Conservation (phyloP, 129 eudicot genomes). For the Kitagawia praeruptora region DNA sequence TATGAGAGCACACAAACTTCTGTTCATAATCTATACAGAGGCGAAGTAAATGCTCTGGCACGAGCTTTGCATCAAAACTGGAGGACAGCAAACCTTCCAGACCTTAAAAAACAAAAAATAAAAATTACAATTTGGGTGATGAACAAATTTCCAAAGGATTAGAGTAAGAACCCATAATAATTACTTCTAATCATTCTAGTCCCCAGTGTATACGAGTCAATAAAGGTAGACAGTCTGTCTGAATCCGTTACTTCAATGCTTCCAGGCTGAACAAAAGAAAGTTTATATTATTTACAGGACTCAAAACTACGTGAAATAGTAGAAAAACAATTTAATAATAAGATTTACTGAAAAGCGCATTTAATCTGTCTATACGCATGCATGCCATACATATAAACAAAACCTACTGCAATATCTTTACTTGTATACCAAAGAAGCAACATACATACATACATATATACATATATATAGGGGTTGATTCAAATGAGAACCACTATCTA, state of each 20-base stretch:
- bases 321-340: background rate
- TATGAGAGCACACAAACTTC: conserved; percentile 22
- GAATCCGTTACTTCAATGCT: conserved; percentile 42
- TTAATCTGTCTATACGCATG: background rate
- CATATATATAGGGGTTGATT: too few relatives aligned
- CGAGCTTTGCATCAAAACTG: conserved; percentile 55
- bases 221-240: conserved; percentile 49
- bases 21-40: conserved; percentile 76
- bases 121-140: conserved; percentile 1
- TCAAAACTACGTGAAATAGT: background rate
- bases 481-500: too few relatives aligned
- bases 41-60: conserved; percentile 77
- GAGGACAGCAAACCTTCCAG: conserved; percentile 48
- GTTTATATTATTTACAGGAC: conserved; percentile 7
- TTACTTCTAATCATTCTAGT: conserved; percentile 45
- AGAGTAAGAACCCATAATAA: background rate
- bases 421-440: background rate
- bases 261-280: conserved; percentile 52
- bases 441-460: too few relatives aligned
- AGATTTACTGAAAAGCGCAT: background rate
- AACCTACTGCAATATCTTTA: background rate
- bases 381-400: background rate
- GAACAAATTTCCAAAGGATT: conserved; percentile 4
- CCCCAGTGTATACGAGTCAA: conserved; percentile 64
- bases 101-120: conserved; percentile 29